These are phyloP conservation scores for Elsinoe fawcettii DNA, from an alignment of 2,329 filamentous ascomycete species.

Conservation along the genomic window DNA sequence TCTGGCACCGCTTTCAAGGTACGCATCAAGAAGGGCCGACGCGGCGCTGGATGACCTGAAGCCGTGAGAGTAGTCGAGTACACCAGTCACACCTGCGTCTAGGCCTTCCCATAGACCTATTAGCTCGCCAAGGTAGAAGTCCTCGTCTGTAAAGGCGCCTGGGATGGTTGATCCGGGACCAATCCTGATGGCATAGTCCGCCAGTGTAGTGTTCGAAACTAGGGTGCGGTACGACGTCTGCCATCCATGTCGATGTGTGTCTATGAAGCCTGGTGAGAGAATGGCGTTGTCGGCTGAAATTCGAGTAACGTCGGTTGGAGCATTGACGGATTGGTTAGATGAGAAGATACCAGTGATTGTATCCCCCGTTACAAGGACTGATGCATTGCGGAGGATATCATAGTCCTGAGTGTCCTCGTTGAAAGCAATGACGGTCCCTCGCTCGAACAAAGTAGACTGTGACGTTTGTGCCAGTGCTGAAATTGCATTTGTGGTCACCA, in stretches of 20 bases:
- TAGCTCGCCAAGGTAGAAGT: slow-evolving; percentile 43
- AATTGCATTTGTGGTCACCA: background rate
- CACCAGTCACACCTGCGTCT: slow-evolving; percentile 48
- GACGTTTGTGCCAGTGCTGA: background rate
- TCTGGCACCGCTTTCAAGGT: slow-evolving; percentile 17
- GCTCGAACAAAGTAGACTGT: background rate
- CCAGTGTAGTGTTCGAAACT: slow-evolving; percentile 43
- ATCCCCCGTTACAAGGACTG: slow-evolving; percentile 10
- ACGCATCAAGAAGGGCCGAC: slow-evolving; percentile 11
- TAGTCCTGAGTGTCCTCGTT: slow-evolving; percentile 6
- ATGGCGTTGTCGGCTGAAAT: slow-evolving; percentile 25
- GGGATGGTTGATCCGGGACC: slow-evolving; percentile 27
- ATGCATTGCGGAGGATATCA: background rate
- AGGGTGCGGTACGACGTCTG: slow-evolving; percentile 50
- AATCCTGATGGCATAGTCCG: slow-evolving; percentile 42
- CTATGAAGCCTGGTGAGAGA: slow-evolving; percentile 37
- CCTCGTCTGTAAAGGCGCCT: slow-evolving; percentile 33
- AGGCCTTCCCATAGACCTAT: slow-evolving; percentile 43
- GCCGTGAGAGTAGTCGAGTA: slow-evolving; percentile 47
- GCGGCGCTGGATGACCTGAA: slow-evolving; percentile 22
- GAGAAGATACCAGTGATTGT: background rate
- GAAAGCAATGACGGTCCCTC: slow-evolving; percentile 16
- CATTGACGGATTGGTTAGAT: background rate
- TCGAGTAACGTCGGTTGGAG: slow-evolving; percentile 32
- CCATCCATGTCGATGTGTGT: slow-evolving; percentile 45